Percentiles rank a stretch among this genome's conserved stretches.
These are phyloP conservation scores for Populus alba DNA, from an alignment of 345 rosid genomes.

Conservation along the genomic window DNA sequence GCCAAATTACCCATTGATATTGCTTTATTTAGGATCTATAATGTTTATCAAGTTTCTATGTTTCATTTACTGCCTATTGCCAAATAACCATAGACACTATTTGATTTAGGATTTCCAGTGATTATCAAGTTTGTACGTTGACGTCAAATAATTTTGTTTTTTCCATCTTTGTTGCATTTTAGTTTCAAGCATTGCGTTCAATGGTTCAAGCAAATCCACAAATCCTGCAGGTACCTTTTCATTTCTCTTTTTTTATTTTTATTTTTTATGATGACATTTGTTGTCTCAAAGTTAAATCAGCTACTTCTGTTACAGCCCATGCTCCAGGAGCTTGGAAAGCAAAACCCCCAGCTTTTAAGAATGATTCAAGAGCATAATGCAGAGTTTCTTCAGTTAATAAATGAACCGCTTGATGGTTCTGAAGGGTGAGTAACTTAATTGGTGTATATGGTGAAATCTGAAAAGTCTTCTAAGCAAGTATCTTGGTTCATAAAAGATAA, in stretches of 20 bases:
- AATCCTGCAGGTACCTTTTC: conserved; percentile 69
- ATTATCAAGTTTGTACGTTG: background rate
- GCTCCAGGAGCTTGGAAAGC: conserved; percentile 99
- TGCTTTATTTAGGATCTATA: background rate
- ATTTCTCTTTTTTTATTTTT: background rate
- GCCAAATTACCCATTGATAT: no score
- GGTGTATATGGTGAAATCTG: background rate
- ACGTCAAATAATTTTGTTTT: background rate
- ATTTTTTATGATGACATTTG: background rate
- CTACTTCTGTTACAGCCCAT: conserved; percentile 65
- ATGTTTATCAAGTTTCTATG: no score
- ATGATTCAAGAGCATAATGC: conserved; percentile 86
- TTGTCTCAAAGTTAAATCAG: conserved; percentile 6
- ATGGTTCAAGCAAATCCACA: conserved; percentile 98
- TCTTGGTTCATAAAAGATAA: background rate
- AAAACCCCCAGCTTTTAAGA: conserved; percentile 90
- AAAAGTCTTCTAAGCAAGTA: background rate
- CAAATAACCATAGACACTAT: background rate
- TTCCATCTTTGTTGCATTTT: conserved; percentile 11
- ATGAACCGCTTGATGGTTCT: conserved; percentile 89
- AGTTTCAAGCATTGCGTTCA: conserved; percentile 91
- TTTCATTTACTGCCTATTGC: no score
- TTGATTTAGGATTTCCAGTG: background rate
- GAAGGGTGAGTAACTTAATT: conserved; percentile 66
- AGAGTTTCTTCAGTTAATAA: conserved; percentile 90